Evolutionary conservation across 2,329 filamentous ascomycete genomes (phyloP), one percentile per base, ranked within the genome.

Genomic region (Aspergillus uvarum): DNA sequence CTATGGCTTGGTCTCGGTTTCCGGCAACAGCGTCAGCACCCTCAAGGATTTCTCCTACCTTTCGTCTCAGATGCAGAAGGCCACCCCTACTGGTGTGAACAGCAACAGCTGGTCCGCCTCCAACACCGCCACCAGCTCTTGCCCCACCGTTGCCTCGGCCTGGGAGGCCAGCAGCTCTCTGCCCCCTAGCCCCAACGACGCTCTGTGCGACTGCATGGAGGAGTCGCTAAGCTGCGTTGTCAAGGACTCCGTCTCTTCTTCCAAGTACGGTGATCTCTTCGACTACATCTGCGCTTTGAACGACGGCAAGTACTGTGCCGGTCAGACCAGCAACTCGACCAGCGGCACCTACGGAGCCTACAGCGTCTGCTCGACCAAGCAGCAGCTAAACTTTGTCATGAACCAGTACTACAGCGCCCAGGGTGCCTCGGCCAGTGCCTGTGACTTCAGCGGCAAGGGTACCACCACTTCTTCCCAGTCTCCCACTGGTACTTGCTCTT

Each of bases 141-240:
- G 95, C 85, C 95, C 95, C 24, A 80, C 80, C 16, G 77, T 88
- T 59, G 80, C 77, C 68, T 66, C 77, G 42, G 80, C 79, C 71
- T 99, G 95, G 94, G 80, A 83, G 67, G 89, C 91, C 56, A 82
- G 63, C 32, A 81, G 83, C 48, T 81, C 79, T 59, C 90, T 99
- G 35, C 95, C 95, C 29, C 94, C 93, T 10, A 85, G 85, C 11
- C 92, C 93, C 64, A 91, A 98, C 79, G 72, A 85, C 50, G 72
- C 86, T 49, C 87, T 96, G 51, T 99, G 95, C 84, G 77, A 82
- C 59, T 99, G 95, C 85, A 96, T 96, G 91, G 84, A 85, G 75
- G 81, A 85, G 65, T 87, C 86, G 49, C 80, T 96, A 59, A 79
- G 81, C 60, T 99, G 95, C 79, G 83, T 84, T 29, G 86, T 92